phyloP scores from a whole-genome alignment of 1,284 basidiomycete genomes.

The Microbotryomycetes sp. region DNA sequence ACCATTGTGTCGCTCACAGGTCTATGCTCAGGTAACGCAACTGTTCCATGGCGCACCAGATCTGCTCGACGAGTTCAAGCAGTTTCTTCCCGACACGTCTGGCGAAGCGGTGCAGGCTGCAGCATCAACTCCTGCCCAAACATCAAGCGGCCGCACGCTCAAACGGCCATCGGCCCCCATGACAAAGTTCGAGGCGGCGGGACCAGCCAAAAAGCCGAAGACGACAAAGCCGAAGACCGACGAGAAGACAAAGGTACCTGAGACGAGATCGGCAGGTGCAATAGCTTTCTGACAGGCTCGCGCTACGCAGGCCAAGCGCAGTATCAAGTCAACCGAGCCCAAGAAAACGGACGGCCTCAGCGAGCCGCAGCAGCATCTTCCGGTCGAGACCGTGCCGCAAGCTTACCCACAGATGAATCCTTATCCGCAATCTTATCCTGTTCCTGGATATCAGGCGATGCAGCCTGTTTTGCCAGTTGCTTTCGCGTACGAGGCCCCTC shows the following conservation, averaged over 20 bases:
- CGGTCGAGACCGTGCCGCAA: neutral
- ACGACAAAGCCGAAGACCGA: neutral
- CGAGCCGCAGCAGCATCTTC: neutral
- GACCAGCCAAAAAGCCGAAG: constrained; percentile 2
- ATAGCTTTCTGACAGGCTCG: neutral
- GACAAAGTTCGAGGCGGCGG: neutral
- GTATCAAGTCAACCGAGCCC: neutral
- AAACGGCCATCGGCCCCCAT: neutral
- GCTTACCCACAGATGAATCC: neutral
- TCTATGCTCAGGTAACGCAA: constrained; percentile 82
- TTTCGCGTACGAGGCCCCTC: constrained; percentile 26
- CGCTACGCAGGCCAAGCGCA: neutral
- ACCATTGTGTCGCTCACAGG: constrained; percentile 52
- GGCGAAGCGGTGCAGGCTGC: constrained; percentile 8
- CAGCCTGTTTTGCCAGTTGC: constrained; percentile 8
- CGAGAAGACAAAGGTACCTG: constrained; percentile 3
- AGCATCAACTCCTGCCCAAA: neutral
- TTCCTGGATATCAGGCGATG: neutral
- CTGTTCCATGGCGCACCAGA: constrained; percentile 90
- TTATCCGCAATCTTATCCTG: constrained; percentile 9
- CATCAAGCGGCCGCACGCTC: neutral
- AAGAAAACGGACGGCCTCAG: neutral
- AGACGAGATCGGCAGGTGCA: neutral
- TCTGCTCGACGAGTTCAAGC: constrained; percentile 87
- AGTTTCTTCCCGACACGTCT: constrained; percentile 72